Evolutionary conservation across 2,329 filamentous ascomycete species (phyloP).

Genomic region (Microdochium nivale): DNA sequence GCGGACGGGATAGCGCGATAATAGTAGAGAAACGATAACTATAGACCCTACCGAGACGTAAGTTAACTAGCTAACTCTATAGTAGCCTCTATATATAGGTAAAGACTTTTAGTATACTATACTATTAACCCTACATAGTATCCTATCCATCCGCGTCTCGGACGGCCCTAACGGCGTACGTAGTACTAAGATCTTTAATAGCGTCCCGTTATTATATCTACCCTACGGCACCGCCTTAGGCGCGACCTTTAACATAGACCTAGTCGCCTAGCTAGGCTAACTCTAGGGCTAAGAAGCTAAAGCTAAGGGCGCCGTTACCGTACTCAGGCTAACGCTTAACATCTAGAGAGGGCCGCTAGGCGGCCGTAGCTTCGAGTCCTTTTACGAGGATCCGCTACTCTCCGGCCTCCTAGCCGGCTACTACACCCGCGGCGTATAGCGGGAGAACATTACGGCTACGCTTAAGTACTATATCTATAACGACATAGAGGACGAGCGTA

Average conservation of each 20-base stretch:
- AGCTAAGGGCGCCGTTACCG: slow-evolving; percentile 47
- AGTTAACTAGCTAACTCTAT: slow-evolving; percentile 1
- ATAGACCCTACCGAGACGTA: no score
- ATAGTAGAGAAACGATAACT: no score
- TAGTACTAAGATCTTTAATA: slow-evolving; percentile 60
- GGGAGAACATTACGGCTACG: slow-evolving; percentile 44
- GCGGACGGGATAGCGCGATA: no score
- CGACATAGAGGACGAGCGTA: slow-evolving; percentile 51
- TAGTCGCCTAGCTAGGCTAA: slow-evolving; percentile 41
- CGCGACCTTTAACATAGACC: slow-evolving; percentile 46
- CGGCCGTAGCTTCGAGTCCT: slow-evolving; percentile 51
- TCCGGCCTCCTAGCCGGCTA: slow-evolving; percentile 46
- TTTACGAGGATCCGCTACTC: slow-evolving; percentile 49
- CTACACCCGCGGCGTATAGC: slow-evolving; percentile 46
- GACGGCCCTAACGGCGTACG: slow-evolving; percentile 65
- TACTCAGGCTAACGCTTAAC: slow-evolving; percentile 55
- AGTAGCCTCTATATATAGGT: slow-evolving; percentile 42
- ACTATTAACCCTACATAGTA: slow-evolving; percentile 46
- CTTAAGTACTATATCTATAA: slow-evolving; percentile 56
- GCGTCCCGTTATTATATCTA: slow-evolving; percentile 48
- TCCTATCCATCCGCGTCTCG: slow-evolving; percentile 56
- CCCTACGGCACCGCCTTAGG: slow-evolving; percentile 50
- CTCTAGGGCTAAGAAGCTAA: slow-evolving; percentile 45
- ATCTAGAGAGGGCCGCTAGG: slow-evolving; percentile 44
- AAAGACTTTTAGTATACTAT: slow-evolving; percentile 65